Conservation (phyloP, 257 asterid species). For the Cordia subcordata region DNA sequence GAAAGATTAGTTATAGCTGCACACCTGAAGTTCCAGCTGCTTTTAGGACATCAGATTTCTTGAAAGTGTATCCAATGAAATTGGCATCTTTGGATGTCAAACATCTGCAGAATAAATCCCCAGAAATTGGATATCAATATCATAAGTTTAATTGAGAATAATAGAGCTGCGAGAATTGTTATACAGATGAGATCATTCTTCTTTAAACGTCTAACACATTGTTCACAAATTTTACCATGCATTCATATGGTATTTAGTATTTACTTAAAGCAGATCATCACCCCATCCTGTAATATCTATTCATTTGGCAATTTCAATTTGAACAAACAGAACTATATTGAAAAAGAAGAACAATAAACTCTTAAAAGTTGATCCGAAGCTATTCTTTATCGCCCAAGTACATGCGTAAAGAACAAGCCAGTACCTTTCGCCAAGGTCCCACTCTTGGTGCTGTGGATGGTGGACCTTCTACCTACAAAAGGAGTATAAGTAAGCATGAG, state of each 20-base stretch:
- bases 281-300: too few relatives aligned
- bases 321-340: too few relatives aligned
- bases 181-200: too few relatives aligned
- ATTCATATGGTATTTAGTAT: too few relatives aligned
- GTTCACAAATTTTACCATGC: too few relatives aligned
- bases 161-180: background rate
- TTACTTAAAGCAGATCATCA: too few relatives aligned
- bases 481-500: constrained; percentile 1
- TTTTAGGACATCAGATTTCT: constrained; percentile 79
- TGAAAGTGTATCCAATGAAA: constrained; percentile 89
- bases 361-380: background rate
- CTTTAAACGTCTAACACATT: too few relatives aligned
- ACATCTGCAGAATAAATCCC: constrained; percentile 52
- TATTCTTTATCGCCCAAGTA: background rate
- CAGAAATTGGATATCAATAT: background rate
- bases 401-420: constrained; percentile 1
- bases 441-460: constrained; percentile 65
- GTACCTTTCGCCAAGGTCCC: constrained; percentile 98
- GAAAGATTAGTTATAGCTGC: constrained; percentile 1
- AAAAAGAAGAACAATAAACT: too few relatives aligned
- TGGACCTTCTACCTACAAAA: constrained; percentile 60
- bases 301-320: too few relatives aligned
- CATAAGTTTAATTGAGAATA: background rate
- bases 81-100: constrained; percentile 88
- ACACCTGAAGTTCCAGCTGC: constrained; percentile 77